Percentiles rank a stretch among this genome's conserved stretches.
phyloP scores from a whole-genome alignment of 495 filamentous ascomycete genomes.

The Tuber borchii region DNA sequence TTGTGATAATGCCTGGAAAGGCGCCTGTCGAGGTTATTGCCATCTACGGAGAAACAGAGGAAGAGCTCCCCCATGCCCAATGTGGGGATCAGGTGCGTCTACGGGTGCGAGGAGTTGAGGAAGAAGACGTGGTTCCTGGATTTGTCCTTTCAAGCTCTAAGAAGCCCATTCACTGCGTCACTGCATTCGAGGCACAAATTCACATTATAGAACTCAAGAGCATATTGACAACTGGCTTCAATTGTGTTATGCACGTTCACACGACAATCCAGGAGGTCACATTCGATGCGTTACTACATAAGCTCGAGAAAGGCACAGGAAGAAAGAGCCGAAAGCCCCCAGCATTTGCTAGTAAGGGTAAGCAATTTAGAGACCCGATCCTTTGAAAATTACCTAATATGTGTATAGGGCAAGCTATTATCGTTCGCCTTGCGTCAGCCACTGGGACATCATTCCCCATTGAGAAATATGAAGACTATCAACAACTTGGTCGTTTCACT shows the following conservation, averaged over 20 bases:
- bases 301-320: conserved; percentile 91
- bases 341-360: conserved; percentile 83
- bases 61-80: conserved; percentile 69
- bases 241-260: conserved; percentile 81
- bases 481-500: conserved; percentile 90
- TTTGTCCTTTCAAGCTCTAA: conserved; percentile 93
- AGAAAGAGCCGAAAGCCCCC: conserved; percentile 88
- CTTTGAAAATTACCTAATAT: conserved; percentile 18
- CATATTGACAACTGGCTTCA: conserved; percentile 86
- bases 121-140: conserved; percentile 94
- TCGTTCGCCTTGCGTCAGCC: conserved; percentile 80
- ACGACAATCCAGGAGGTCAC: conserved; percentile 95
- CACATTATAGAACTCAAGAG: conserved; percentile 88
- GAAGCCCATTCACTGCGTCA: conserved; percentile 83
- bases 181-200: conserved; percentile 91
- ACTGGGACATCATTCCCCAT: conserved; percentile 82
- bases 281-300: conserved; percentile 78
- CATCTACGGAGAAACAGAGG: conserved; percentile 92
- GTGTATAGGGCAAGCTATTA: conserved; percentile 53
- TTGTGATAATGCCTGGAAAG: conserved; percentile 92
- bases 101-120: conserved; percentile 86
- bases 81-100: conserved; percentile 94
- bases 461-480: conserved; percentile 87
- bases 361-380: conserved; percentile 45
- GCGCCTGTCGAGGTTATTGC: conserved; percentile 71